A percentile compares a stretch with the other conserved stretches of the same genome.
These are phyloP conservation scores for Starmera dryadoides DNA, from an alignment of 805 yeast genomes.

Conservation along the genomic window DNA sequence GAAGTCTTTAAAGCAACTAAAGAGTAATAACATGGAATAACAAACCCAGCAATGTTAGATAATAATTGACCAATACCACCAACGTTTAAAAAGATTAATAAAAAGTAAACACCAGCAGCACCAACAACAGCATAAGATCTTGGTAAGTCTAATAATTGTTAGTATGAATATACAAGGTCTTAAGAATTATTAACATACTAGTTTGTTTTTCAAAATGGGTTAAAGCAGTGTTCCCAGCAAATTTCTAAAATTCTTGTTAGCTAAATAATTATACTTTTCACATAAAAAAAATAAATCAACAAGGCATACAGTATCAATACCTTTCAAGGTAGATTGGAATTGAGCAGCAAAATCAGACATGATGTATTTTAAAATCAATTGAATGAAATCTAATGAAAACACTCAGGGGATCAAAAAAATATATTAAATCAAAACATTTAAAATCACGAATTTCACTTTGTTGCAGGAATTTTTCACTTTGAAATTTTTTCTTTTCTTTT, in stretches of 20 bases:
- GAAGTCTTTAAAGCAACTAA: conserved; percentile 74
- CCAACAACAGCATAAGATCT: conserved; percentile 80
- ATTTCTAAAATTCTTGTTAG: conserved; percentile 11
- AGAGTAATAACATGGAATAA: conserved; percentile 84
- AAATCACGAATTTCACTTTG: no score
- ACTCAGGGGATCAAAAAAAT: no score
- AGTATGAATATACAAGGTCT: no score
- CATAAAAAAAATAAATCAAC: neutral
- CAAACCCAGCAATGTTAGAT: conserved; percentile 88
- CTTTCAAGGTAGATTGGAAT: conserved; percentile 37
- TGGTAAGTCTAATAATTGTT: conserved; percentile 43
- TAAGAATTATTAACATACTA: conserved; percentile 4
- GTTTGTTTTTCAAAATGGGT: conserved; percentile 19
- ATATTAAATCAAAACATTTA: no score
- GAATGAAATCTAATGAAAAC: no score
- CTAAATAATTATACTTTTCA: no score
- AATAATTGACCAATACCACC: conserved; percentile 95
- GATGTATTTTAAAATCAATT: neutral
- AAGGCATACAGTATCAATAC: conserved; percentile 38
- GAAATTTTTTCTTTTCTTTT: no score
- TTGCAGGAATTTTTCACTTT: no score
- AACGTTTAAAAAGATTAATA: conserved; percentile 77
- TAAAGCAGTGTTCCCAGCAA: conserved; percentile 14
- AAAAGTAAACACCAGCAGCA: conserved; percentile 55
- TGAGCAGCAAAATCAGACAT: conserved; percentile 40